phyloP scores from a whole-genome alignment of 768 basidiomycete genomes.

The Xerocomellus dryophilus region DNA sequence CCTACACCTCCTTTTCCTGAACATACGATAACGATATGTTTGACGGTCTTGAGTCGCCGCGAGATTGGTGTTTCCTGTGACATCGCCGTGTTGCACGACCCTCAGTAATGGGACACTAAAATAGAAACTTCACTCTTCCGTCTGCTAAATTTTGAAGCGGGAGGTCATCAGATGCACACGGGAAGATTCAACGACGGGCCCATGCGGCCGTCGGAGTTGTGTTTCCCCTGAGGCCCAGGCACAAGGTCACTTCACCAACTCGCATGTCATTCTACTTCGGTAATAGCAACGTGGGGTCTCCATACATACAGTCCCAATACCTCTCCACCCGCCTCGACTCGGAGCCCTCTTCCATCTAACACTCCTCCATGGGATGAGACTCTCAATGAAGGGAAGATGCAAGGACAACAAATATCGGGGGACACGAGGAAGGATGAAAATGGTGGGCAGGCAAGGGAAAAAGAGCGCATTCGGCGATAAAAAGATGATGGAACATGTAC shows the following conservation, averaged over 20 bases:
- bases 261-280: constrained; percentile 5
- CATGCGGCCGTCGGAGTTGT: too few relatives aligned
- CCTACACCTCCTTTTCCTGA: constrained; percentile 98
- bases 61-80: constrained; percentile 57
- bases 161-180: too few relatives aligned
- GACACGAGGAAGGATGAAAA: constrained; percentile 26
- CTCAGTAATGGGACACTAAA: too few relatives aligned
- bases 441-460: constrained; percentile 15
- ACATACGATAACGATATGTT: constrained; percentile 87
- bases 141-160: too few relatives aligned
- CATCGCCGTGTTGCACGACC: constrained; percentile 14
- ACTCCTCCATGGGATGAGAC: constrained; percentile 46
- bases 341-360: constrained; percentile 72
- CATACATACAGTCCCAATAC: constrained; percentile 2
- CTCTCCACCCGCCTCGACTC: constrained; percentile 21
- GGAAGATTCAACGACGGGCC: too few relatives aligned
- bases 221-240: too few relatives aligned
- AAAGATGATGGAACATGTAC: constrained; percentile 23
- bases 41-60: constrained; percentile 67
- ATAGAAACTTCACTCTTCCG: too few relatives aligned
- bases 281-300: neutral
- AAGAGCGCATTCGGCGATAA: constrained; percentile 22
- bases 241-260: neutral
- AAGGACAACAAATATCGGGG: constrained; percentile 60
- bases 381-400: constrained; percentile 53